phyloP scores from a whole-genome alignment of 139 green algal species.

The Dunaliella sp. region DNA sequence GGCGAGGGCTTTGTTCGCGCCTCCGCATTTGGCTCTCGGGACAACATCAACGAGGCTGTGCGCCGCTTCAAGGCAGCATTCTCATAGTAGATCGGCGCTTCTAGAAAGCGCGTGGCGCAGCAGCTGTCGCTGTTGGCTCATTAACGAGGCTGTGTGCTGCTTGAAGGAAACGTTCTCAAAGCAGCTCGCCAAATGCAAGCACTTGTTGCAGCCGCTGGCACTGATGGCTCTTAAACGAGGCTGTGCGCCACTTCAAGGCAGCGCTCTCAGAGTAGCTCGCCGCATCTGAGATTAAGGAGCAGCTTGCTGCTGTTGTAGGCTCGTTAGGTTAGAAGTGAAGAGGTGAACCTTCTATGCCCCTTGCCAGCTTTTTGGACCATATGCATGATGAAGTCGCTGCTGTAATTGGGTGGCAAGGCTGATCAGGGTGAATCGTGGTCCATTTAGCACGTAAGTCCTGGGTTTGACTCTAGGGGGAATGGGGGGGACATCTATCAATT shows the following conservation, averaged over 20 bases:
- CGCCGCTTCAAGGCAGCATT: slow-evolving; percentile 71
- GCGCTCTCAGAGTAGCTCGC: slow-evolving; percentile 50
- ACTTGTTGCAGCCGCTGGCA: neutral
- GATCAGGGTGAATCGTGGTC: too few species aligned
- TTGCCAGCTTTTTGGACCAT: too few species aligned
- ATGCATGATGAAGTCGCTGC: too few species aligned
- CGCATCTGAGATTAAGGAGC: neutral
- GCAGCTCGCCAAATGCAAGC: too few species aligned
- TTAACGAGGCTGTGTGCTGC: neutral
- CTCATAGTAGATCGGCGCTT: neutral
- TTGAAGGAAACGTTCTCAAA: too few species aligned
- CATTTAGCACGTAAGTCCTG: too few species aligned
- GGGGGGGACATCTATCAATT: too few species aligned
- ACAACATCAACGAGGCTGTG: slow-evolving; percentile 83
- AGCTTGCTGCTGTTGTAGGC: neutral
- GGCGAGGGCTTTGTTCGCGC: slow-evolving; percentile 97
- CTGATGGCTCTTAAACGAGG: slow-evolving; percentile 49
- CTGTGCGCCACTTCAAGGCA: slow-evolving; percentile 71
- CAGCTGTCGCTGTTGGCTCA: neutral
- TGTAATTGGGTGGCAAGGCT: too few species aligned
- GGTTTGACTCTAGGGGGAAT: too few species aligned
- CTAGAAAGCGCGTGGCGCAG: neutral
- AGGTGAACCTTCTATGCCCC: too few species aligned
- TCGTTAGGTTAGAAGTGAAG: too few species aligned
- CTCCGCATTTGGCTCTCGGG: slow-evolving; percentile 85